phyloP scores from a whole-genome alignment of 2,329 filamentous ascomycete genomes.

The Fusarium fracticaudum region DNA sequence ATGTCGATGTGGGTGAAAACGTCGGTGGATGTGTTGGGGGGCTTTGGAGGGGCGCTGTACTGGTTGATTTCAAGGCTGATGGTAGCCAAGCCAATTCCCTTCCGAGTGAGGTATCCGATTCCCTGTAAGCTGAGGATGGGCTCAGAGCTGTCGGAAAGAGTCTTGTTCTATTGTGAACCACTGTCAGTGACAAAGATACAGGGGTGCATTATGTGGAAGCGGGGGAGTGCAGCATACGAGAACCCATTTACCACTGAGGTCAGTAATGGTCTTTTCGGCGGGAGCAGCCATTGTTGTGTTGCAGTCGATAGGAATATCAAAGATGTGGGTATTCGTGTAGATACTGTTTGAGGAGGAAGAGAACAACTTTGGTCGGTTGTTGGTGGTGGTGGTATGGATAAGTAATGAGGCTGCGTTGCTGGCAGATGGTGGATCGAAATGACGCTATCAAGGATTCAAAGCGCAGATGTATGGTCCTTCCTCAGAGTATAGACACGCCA shows the following conservation, averaged over 20 bases:
- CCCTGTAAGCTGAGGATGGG: conserved; percentile 77
- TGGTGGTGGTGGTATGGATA: not conserved
- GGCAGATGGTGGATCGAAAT: conserved; percentile 29
- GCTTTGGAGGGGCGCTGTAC: conserved; percentile 56
- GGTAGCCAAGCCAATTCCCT: conserved; percentile 74
- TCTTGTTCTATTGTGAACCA: conserved; percentile 72
- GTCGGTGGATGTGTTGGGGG: conserved; percentile 53
- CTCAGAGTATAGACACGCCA: not conserved
- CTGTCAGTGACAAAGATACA: conserved; percentile 2
- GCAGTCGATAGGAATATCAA: not conserved
- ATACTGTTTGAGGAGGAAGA: not conserved
- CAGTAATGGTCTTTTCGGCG: conserved; percentile 69
- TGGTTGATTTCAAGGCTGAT: conserved; percentile 72
- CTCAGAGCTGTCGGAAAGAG: conserved; percentile 74
- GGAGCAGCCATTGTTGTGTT: conserved; percentile 74
- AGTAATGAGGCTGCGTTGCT: conserved; percentile 5
- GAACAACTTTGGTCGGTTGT: not conserved
- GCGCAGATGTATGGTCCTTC: conserved; percentile 6
- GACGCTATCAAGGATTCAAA: conserved; percentile 27
- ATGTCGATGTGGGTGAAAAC: conserved; percentile 72
- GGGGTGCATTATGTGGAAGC: not conserved
- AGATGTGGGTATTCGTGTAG: not conserved
- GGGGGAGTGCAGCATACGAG: conserved; percentile 63
- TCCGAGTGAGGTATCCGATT: conserved; percentile 76
- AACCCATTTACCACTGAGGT: conserved; percentile 75